Conservation (phyloP, 2,329 filamentous ascomycete genomes). For the Cladosporium sp. region DNA sequence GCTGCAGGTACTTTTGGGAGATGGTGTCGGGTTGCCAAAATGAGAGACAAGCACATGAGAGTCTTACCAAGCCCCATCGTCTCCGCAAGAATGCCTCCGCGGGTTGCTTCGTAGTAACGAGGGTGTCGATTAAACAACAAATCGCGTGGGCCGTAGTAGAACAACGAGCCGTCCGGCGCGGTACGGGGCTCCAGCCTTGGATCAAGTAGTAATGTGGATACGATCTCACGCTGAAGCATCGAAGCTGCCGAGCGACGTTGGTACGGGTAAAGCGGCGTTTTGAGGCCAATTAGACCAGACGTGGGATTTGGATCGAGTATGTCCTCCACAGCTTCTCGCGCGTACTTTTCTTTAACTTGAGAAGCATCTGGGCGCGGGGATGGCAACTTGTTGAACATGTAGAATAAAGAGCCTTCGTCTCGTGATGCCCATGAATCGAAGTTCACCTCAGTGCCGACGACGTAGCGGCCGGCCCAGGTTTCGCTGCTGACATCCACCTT, state of each 20-base stretch:
- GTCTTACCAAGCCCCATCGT: slow-evolving; percentile 85
- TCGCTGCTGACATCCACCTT: slow-evolving; percentile 56
- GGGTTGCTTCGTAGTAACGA: slow-evolving; percentile 69
- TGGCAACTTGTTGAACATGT: slow-evolving; percentile 71
- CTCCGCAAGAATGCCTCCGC: slow-evolving; percentile 77
- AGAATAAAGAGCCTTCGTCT: slow-evolving; percentile 59
- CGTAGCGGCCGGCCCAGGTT: slow-evolving; percentile 56
- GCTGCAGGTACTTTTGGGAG: slow-evolving; percentile 65
- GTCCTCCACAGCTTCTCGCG: slow-evolving; percentile 55
- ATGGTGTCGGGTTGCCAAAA: slow-evolving; percentile 73
- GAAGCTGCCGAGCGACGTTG: slow-evolving; percentile 76
- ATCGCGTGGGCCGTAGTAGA: slow-evolving; percentile 69
- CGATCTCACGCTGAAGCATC: slow-evolving; percentile 80
- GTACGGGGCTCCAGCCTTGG: slow-evolving; percentile 64
- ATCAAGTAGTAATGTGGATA: slow-evolving; percentile 66
- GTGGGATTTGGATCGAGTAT: slow-evolving; percentile 48
- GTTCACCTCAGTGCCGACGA: slow-evolving; percentile 21
- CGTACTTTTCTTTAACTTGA: slow-evolving; percentile 51
- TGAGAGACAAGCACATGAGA: slow-evolving; percentile 70
- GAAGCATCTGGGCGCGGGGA: slow-evolving; percentile 63
- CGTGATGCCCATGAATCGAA: slow-evolving; percentile 45
- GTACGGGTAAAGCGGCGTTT: slow-evolving; percentile 70
- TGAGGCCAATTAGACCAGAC: slow-evolving; percentile 56
- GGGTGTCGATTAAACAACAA: slow-evolving; percentile 65
- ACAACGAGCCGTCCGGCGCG: slow-evolving; percentile 63